Base-by-base conservation (phyloP, 208 protist genomes). In the Trypanosoma scelopori region DNA sequence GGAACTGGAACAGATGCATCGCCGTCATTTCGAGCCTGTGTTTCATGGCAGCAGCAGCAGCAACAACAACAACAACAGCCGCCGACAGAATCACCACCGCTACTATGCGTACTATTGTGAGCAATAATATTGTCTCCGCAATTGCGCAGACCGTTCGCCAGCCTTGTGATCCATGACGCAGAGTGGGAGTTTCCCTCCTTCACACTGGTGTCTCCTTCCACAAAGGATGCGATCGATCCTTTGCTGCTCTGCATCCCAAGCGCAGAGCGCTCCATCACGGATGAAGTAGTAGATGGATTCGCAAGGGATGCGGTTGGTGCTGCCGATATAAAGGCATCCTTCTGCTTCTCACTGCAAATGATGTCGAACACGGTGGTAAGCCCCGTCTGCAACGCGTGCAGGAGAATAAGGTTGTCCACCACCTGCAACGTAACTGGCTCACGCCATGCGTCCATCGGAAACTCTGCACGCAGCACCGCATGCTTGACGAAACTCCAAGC, bases 361-460 rank as follows among this genome's bases (percentile, higher is more conserved):
- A 66, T 57, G 43, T 89, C 83, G 69, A 79, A 89, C 16, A 65
- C 71, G 30, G 60, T 69, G 32, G 79, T 71, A 27, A 69, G 18
- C 7, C 52, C 65, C 3, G 60, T 69, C 6, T 39, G 25, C 0
- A 56, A 42, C n/a, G 35, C 41, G 65, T 87, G 81, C n/a, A 90
- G 11, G 25, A 90, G 22, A 32, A 90, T 28, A 53, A 87, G 45
- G 41, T 85, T 78, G 58, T 83, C 75, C 7, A 79, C 35, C 12
- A 87, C 76, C 35, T 90, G 84, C 37, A 90, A 55, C 1, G 51
- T 67, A 45, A 89, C 49, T 5, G 55, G 70, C 45, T 74, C 59
- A 9, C 37, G 41, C 25, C 12, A 20, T 46, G 48, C 32, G n/a
- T 61, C 6, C 6, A 69, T 23, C n/a, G 22, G 22, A 37, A 74